These are phyloP conservation scores for Venturiaceae sp. DNA, from an alignment of 2,329 filamentous ascomycete species.

Conservation along the genomic window DNA sequence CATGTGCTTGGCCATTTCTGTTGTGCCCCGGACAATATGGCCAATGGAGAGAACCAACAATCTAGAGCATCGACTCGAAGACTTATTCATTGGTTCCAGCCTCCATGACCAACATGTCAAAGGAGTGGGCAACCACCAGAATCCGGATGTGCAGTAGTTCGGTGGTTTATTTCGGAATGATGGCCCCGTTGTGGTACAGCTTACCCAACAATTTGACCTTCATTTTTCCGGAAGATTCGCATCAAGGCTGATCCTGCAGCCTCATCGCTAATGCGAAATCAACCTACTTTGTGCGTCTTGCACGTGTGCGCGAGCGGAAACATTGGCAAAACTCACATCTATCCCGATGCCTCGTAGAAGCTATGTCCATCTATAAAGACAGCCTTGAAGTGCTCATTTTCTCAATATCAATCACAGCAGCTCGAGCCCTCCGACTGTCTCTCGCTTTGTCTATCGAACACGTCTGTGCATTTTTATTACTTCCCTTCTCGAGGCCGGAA, in stretches of 20 bases:
- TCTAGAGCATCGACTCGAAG: too few species aligned
- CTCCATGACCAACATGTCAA: too few species aligned
- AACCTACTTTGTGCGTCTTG: not conserved
- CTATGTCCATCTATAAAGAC: not conserved
- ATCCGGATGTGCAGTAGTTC: not conserved
- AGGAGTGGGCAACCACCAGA: too few species aligned
- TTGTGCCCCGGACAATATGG: too few species aligned
- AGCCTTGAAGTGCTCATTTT: not conserved
- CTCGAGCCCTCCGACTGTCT: not conserved
- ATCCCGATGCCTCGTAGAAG: not conserved
- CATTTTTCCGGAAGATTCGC: not conserved
- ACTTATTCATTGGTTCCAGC: too few species aligned
- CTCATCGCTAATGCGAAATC: not conserved
- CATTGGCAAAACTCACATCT: too few species aligned
- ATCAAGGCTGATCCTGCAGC: not conserved
- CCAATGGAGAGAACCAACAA: too few species aligned
- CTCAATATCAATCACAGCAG: not conserved
- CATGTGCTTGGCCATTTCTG: too few species aligned
- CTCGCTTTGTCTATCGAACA: not conserved
- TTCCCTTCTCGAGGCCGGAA: too few species aligned
- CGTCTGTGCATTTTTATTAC: not conserved
- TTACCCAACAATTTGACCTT: too few species aligned
- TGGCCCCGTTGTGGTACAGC: too few species aligned
- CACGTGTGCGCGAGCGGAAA: too few species aligned
- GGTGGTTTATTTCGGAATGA: not conserved